A percentile compares a stretch with the other conserved stretches of the same genome.
phyloP scores from a whole-genome alignment of 345 rosid species.

The Eucalyptus camaldulensis region DNA sequence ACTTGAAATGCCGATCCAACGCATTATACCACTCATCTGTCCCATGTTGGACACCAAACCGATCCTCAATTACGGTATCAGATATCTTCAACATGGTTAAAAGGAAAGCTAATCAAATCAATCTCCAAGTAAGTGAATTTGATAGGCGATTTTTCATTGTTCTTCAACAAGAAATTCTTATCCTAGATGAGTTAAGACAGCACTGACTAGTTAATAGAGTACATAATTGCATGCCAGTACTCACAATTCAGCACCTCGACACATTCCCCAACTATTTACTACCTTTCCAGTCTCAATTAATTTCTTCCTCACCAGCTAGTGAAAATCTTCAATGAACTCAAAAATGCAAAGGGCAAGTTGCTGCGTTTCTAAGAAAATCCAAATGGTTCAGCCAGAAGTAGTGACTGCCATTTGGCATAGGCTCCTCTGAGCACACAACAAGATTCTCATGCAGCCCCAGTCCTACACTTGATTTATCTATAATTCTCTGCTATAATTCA shows the following conservation, averaged over 20 bases:
- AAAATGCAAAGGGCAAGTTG: neutral
- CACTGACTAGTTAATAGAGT: neutral
- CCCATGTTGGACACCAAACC: slow-evolving; percentile 85
- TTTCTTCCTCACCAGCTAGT: neutral
- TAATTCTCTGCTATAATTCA: neutral
- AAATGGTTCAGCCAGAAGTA: neutral
- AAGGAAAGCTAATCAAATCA: neutral
- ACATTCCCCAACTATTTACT: neutral
- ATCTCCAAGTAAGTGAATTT: neutral
- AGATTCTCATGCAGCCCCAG: neutral
- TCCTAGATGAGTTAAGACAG: neutral
- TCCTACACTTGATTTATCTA: neutral
- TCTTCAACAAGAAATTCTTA: neutral
- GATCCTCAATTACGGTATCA: slow-evolving; percentile 95
- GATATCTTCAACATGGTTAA: slow-evolving; percentile 47
- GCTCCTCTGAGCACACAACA: neutral
- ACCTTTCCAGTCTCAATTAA: neutral
- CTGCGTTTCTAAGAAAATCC: neutral
- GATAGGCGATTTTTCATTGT: neutral
- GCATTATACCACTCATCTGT: slow-evolving; percentile 73
- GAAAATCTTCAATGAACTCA: neutral
- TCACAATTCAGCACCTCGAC: neutral
- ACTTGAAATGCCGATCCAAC: slow-evolving; percentile 74
- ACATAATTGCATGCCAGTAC: neutral
- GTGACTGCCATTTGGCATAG: neutral